phyloP scores from a whole-genome alignment of 2,329 filamentous ascomycete species.

The Scleromitrula shiraiana region DNA sequence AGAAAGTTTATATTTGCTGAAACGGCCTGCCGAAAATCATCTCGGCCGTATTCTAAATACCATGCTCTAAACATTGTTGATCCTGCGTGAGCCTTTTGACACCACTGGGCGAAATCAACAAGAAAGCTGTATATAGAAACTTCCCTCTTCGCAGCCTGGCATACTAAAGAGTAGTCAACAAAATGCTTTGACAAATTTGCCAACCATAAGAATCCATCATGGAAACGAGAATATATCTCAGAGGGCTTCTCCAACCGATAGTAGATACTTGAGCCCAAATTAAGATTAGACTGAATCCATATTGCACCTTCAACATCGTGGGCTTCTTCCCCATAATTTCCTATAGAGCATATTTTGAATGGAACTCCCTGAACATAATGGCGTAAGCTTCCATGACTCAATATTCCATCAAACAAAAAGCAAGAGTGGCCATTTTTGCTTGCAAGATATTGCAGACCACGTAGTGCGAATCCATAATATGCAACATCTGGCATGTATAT shows the following conservation, averaged over 20 bases:
- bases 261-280: constrained; percentile 43
- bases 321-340: constrained; percentile 50
- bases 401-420: constrained; percentile 53
- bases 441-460: constrained; percentile 45
- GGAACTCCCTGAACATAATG: constrained; percentile 46
- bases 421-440: constrained; percentile 30
- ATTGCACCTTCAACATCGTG: constrained; percentile 45
- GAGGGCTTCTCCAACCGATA: constrained; percentile 54
- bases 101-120: constrained; percentile 49
- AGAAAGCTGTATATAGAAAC: constrained; percentile 52
- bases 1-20: constrained; percentile 55
- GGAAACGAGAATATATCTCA: constrained; percentile 53
- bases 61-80: constrained; percentile 44
- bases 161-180: constrained; percentile 47
- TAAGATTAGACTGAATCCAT: constrained; percentile 53
- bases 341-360: constrained; percentile 55
- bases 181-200: constrained; percentile 64
- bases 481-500: constrained; percentile 40
- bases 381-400: constrained; percentile 37
- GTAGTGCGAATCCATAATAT: constrained; percentile 41
- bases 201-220: constrained; percentile 60
- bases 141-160: constrained; percentile 12
- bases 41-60: constrained; percentile 41
- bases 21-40: constrained; percentile 58
- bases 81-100: constrained; percentile 37